These are phyloP conservation scores for Aspergillus sp. DNA, from an alignment of 2,329 filamentous ascomycete genomes.

Conservation along the genomic window DNA sequence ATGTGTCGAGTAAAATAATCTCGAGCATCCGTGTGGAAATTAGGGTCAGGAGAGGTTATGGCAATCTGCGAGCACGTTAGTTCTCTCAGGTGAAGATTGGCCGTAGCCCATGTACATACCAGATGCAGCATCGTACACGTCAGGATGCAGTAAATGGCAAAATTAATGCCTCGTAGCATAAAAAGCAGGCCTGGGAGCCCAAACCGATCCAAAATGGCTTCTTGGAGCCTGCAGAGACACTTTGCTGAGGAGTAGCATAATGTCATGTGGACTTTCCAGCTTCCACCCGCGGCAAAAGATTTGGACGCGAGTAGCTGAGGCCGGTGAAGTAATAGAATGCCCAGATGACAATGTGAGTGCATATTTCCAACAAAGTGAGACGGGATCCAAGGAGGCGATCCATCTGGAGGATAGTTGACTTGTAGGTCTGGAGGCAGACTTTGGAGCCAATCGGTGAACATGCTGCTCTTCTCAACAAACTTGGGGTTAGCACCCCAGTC, in stretches of 20 bases:
- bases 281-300: constrained; percentile 64
- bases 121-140: constrained; percentile 91
- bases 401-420: constrained; percentile 73
- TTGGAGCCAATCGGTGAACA: constrained; percentile 71
- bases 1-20: constrained; percentile 92
- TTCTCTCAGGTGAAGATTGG: neutral
- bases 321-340: constrained; percentile 80
- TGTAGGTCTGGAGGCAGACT: constrained; percentile 76
- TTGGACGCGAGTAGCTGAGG: constrained; percentile 80
- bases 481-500: constrained; percentile 86
- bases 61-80: constrained; percentile 63
- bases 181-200: constrained; percentile 78
- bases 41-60: constrained; percentile 87
- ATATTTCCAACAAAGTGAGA: constrained; percentile 87
- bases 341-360: constrained; percentile 83
- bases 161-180: constrained; percentile 93
- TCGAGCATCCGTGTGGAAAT: constrained; percentile 77
- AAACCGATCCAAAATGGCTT: constrained; percentile 73
- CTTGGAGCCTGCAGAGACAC: constrained; percentile 79
- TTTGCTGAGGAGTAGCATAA: constrained; percentile 83
- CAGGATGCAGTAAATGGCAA: constrained; percentile 87
- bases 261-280: constrained; percentile 86
- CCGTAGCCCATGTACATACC: constrained; percentile 55
- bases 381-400: constrained; percentile 76
- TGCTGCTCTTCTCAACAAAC: constrained; percentile 74